phyloP scores from a whole-genome alignment of 352 stramenopile species.

The Pythium periplocum region DNA sequence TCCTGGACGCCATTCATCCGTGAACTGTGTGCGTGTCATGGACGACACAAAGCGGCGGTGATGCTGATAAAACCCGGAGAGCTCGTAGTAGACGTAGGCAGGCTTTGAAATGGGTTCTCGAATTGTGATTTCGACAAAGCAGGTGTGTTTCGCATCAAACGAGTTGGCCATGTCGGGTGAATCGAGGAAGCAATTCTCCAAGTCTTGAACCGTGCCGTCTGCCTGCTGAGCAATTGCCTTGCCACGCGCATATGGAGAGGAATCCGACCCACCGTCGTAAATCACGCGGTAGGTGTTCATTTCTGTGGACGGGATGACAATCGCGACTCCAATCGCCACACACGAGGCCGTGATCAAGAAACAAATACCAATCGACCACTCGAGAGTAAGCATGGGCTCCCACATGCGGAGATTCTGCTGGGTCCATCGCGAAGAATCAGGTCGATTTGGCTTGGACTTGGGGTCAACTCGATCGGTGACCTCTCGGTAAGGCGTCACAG shows the following conservation, averaged over 20 bases:
- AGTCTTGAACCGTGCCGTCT: conserved; percentile 26
- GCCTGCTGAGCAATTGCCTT: conserved; percentile 21
- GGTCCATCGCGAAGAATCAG: conserved; percentile 42
- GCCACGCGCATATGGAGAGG: conserved; percentile 15
- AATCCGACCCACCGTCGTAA: conserved; percentile 44
- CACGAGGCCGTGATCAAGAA: conserved; percentile 36
- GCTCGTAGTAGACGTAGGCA: conserved; percentile 58
- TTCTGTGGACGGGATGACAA: conserved; percentile 38
- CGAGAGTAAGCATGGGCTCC: conserved; percentile 69
- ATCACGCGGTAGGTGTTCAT: conserved; percentile 56
- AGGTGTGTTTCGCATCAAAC: conserved; percentile 73
- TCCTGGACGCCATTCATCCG: conserved; percentile 41
- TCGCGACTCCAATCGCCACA: conserved; percentile 38
- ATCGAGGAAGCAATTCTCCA: conserved; percentile 51
- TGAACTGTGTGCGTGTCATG: conserved; percentile 60
- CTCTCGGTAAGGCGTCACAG: not conserved
- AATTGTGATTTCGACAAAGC: conserved; percentile 57
- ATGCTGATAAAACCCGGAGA: conserved; percentile 62
- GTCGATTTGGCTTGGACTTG: conserved; percentile 32
- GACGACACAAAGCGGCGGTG: conserved; percentile 72
- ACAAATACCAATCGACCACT: conserved; percentile 51
- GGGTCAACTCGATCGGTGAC: not conserved
- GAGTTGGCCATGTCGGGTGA: conserved; percentile 35
- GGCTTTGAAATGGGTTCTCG: conserved; percentile 29
- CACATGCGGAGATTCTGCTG: conserved; percentile 71